These are phyloP conservation scores for Pseudocercospora vitis DNA, from an alignment of 2,329 filamentous ascomycete genomes.

Conservation along the genomic window DNA sequence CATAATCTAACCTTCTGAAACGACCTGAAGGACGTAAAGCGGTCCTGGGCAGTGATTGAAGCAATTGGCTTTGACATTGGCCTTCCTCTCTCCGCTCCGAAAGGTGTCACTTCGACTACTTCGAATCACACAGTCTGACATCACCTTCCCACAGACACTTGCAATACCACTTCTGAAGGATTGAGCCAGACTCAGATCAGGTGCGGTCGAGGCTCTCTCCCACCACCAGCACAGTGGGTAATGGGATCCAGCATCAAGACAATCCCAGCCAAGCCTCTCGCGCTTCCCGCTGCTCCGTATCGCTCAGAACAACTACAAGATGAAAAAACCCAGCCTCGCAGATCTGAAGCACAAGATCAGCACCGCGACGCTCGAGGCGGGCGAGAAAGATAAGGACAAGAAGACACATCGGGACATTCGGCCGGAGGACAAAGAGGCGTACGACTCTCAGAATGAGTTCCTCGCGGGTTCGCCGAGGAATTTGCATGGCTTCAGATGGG, in stretches of 20 bases:
- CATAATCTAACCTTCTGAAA: too few species aligned
- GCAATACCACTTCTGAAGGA: background rate
- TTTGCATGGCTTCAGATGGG: conserved; percentile 16
- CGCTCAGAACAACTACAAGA: background rate
- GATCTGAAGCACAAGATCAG: conserved; percentile 2
- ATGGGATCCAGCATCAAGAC: background rate
- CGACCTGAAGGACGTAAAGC: too few species aligned
- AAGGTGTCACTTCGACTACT: background rate
- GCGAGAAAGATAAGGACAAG: background rate
- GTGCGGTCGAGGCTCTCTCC: background rate
- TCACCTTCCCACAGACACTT: background rate
- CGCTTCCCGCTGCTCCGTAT: background rate
- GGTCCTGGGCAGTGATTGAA: background rate
- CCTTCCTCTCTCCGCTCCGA: background rate
- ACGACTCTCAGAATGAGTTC: conserved; percentile 8
- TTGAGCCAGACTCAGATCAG: background rate
- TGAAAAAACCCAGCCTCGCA: background rate
- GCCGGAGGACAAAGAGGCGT: conserved; percentile 3
- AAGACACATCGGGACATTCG: conserved; percentile 5
- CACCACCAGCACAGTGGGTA: background rate
- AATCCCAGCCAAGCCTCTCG: background rate
- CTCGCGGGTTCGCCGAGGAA: conserved; percentile 1
- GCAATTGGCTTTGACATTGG: background rate
- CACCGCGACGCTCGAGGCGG: background rate
- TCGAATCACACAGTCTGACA: background rate